Evolutionary conservation across 2,329 filamentous ascomycete genomes (phyloP).

Genomic region (Blastomyces gilchristii): DNA sequence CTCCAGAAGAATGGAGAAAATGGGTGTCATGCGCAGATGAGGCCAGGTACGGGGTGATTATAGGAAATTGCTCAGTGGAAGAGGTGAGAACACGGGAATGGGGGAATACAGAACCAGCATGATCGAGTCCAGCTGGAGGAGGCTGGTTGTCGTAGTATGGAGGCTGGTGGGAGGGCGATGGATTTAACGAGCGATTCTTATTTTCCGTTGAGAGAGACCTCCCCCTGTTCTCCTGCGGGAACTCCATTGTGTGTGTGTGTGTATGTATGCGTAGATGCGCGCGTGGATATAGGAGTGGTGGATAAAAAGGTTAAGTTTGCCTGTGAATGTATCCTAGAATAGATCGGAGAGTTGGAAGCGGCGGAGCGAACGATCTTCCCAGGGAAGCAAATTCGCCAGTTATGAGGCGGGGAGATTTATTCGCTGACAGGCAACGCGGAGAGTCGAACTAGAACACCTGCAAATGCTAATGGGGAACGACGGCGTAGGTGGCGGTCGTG

Average conservation of each 20-base stretch:
- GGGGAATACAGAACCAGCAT: slow-evolving; percentile 23
- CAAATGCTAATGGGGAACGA: neutral
- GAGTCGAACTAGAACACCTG: neutral
- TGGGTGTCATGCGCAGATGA: slow-evolving; percentile 22
- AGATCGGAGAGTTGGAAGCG: neutral
- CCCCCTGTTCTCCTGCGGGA: slow-evolving; percentile 25
- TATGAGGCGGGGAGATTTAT: neutral
- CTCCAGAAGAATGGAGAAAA: slow-evolving; percentile 16
- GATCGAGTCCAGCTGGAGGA: slow-evolving; percentile 27
- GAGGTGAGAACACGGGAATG: slow-evolving; percentile 20
- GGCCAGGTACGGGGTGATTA: slow-evolving; percentile 28
- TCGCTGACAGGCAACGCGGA: neutral
- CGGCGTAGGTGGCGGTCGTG: neutral
- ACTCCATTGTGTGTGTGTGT: slow-evolving; percentile 8
- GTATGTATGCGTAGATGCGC: neutral
- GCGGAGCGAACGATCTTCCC: neutral
- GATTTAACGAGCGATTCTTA: slow-evolving; percentile 35
- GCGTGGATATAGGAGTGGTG: neutral
- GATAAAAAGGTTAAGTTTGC: neutral
- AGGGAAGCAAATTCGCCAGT: neutral
- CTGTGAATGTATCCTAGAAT: slow-evolving; percentile 2
- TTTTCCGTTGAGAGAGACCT: slow-evolving; percentile 29
- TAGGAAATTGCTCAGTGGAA: slow-evolving; percentile 28
- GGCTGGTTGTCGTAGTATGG: slow-evolving; percentile 27
- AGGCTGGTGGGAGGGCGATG: slow-evolving; percentile 32